Percentiles rank a stretch among this genome's conserved stretches.
These are phyloP conservation scores for Phtheirospermum japonicum DNA, from an alignment of 257 asterid genomes.

Conservation along the genomic window DNA sequence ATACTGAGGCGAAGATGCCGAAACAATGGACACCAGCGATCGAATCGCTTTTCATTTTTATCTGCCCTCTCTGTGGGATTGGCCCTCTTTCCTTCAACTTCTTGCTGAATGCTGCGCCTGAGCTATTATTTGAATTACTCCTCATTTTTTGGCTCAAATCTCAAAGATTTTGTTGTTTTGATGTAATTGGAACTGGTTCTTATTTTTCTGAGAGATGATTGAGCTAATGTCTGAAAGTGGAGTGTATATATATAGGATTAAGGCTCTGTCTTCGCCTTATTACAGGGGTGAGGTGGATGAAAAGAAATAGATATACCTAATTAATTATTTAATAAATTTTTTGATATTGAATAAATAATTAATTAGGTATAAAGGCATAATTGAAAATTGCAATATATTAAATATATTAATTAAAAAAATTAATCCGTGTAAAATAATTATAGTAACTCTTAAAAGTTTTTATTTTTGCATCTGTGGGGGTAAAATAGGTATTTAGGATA, in stretches of 20 bases:
- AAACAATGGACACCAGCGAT: conserved; percentile 36
- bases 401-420: no score
- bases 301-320: conserved; percentile 22
- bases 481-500: no score
- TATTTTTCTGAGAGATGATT: background rate
- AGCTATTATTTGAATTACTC: conserved; percentile 31
- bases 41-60: conserved; percentile 56
- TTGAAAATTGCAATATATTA: no score
- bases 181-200: background rate
- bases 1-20: conserved; percentile 32
- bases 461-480: no score
- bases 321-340: no score
- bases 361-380: no score
- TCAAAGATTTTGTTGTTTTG: background rate
- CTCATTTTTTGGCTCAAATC: conserved; percentile 23
- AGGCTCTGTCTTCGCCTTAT: background rate
- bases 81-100: conserved; percentile 26
- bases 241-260: conserved; percentile 10
- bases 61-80: conserved; percentile 57
- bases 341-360: no score
- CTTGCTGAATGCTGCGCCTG: conserved; percentile 16
- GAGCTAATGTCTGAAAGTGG: no score
- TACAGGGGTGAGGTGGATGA: background rate
- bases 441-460: no score
- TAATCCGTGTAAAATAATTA: no score